phyloP scores from a whole-genome alignment of 306 rosid genomes.

The Vigna nakashimae region DNA sequence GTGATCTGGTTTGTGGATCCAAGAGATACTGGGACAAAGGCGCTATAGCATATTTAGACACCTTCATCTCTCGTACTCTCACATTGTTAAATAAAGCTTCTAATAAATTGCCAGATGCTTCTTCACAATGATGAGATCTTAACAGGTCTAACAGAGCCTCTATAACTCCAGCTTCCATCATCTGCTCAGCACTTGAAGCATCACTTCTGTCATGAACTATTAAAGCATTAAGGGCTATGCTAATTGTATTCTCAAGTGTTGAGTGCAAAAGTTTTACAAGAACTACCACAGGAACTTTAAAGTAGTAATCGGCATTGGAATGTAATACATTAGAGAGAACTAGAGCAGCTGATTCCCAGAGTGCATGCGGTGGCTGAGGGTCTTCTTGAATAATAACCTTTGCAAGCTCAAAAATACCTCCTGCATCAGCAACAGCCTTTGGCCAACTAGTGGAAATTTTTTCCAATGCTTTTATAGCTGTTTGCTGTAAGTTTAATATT shows the following conservation, averaged over 20 bases:
- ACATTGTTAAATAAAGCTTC: constrained; percentile 91
- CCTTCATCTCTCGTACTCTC: constrained; percentile 90
- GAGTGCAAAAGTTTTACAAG: constrained; percentile 94
- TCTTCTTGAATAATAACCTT: constrained; percentile 96
- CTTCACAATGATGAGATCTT: constrained; percentile 97
- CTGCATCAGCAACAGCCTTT: constrained; percentile 96
- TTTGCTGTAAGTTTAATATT: constrained; percentile 91
- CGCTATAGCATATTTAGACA: constrained; percentile 86
- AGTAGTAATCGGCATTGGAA: constrained; percentile 82
- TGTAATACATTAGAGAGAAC: constrained; percentile 87
- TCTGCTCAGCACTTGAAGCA: constrained; percentile 84
- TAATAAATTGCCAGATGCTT: constrained; percentile 83
- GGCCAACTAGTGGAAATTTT: constrained; percentile 93
- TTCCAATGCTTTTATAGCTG: constrained; percentile 90
- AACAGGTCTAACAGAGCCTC: constrained; percentile 84
- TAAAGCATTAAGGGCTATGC: constrained; percentile 78
- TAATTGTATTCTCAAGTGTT: constrained; percentile 75
- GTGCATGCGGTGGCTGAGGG: constrained; percentile 89
- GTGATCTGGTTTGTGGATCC: constrained; percentile 89
- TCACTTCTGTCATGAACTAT: constrained; percentile 79
- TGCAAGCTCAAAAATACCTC: constrained; percentile 94
- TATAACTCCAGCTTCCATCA: constrained; percentile 89
- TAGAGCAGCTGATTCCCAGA: constrained; percentile 97
- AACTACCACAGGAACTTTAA: constrained; percentile 91
- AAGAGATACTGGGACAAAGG: constrained; percentile 93